Conservation (phyloP, 129 eudicot species). For the Flaveria brownii region DNA sequence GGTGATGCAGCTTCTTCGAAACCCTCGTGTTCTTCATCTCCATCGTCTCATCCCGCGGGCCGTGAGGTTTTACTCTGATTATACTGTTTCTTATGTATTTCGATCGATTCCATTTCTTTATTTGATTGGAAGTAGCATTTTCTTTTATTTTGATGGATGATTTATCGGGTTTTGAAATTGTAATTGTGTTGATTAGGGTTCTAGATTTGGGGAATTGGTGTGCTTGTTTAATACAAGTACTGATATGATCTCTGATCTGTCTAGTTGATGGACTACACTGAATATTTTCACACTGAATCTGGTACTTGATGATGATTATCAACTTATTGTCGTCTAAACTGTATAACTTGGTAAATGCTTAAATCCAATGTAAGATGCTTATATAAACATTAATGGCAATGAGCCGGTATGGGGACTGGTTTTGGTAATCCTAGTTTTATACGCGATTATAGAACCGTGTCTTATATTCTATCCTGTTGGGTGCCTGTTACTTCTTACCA, state of each 20-base stretch:
- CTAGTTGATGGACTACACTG: too few relatives aligned
- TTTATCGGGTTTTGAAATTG: background rate
- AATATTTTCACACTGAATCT: too few relatives aligned
- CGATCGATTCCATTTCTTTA: constrained; percentile 2
- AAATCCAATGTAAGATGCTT: too few relatives aligned
- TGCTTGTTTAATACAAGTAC: background rate
- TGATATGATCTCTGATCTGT: background rate
- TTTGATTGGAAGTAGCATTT: constrained; percentile 9
- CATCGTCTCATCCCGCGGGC: constrained; percentile 66
- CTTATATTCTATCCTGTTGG: too few relatives aligned
- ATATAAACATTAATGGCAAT: too few relatives aligned
- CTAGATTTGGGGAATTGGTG: constrained; percentile 10
- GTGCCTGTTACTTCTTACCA: too few relatives aligned
- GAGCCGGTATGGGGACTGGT: too few relatives aligned
- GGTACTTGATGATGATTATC: too few relatives aligned
- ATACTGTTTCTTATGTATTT: background rate
- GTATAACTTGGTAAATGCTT: too few relatives aligned
- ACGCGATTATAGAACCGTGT: too few relatives aligned
- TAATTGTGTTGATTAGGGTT: constrained; percentile 1
- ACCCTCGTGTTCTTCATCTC: constrained; percentile 49
- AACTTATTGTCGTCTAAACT: too few relatives aligned
- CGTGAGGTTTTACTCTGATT: constrained; percentile 50
- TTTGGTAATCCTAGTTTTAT: too few relatives aligned
- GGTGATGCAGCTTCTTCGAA: constrained; percentile 48
- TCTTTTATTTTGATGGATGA: constrained; percentile 7